A percentile compares a stretch with the other conserved stretches of the same genome.
Conservation (phyloP, 2,329 filamentous ascomycete species). For the Trichoderma lentiforme region DNA sequence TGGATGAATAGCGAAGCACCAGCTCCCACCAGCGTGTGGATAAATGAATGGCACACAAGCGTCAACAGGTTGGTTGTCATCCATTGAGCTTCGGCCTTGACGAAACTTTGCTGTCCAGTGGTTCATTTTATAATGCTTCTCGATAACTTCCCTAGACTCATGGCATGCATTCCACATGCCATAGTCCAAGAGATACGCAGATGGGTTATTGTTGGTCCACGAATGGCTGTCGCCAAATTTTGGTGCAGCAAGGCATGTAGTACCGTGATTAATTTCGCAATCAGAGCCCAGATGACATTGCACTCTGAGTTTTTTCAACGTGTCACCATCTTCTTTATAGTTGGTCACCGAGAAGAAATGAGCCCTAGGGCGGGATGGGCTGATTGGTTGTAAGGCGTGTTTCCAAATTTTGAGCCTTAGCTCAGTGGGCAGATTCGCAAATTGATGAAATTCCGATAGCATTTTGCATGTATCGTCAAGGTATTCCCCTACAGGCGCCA, state of each 20-base stretch:
- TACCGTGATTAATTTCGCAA: not conserved
- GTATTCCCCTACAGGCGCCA: not conserved
- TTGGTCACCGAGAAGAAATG: slow-evolving; percentile 8
- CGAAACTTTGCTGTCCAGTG: not conserved
- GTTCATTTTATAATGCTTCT: not conserved
- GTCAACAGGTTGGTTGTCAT: not conserved
- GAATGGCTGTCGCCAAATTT: not conserved
- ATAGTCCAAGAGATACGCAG: slow-evolving; percentile 9
- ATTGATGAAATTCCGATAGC: not conserved
- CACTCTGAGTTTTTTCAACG: not conserved
- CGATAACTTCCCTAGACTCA: not conserved
- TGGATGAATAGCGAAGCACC: not conserved
- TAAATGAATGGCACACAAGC: not conserved
- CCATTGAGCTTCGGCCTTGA: not conserved
- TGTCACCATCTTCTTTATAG: not conserved
- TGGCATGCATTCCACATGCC: slow-evolving; percentile 7
- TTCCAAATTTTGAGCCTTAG: slow-evolving; percentile 18
- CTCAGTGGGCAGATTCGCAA: not conserved
- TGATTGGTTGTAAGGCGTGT: not conserved
- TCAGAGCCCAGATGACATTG: not conserved
- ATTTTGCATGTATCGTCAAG: not conserved
- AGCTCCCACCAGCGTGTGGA: not conserved
- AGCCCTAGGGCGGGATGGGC: not conserved
- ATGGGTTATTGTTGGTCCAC: slow-evolving; percentile 2
- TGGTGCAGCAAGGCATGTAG: not conserved